A percentile compares a stretch with the other conserved stretches of the same genome.
Conservation (phyloP, 2,329 filamentous ascomycete genomes). For the Nigrospora oryzae region DNA sequence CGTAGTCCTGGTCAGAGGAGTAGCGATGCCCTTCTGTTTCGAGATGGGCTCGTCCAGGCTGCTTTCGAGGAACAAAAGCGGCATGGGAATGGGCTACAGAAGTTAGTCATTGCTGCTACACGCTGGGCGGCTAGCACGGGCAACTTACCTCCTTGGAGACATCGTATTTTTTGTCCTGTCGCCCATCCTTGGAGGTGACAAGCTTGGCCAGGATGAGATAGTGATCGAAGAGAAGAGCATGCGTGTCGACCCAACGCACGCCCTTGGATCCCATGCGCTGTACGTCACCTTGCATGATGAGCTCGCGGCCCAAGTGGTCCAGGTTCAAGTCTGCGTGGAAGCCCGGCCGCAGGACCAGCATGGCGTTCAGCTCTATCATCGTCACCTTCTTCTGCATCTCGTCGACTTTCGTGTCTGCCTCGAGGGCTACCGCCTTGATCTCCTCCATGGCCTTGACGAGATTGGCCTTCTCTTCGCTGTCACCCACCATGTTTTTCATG, state of each 20-base stretch:
- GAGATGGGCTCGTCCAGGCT: slow-evolving; percentile 85
- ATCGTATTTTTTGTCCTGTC: slow-evolving; percentile 78
- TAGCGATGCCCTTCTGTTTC: slow-evolving; percentile 68
- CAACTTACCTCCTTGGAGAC: slow-evolving; percentile 73
- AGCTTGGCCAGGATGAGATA: slow-evolving; percentile 91
- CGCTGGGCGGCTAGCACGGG: no score
- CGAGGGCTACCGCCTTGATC: slow-evolving; percentile 79
- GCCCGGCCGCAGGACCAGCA: slow-evolving; percentile 76
- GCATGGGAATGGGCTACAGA: slow-evolving; percentile 80
- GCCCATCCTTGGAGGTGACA: slow-evolving; percentile 57
- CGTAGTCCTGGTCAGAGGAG: slow-evolving; percentile 51
- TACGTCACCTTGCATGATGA: slow-evolving; percentile 83
- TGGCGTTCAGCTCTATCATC: slow-evolving; percentile 73
- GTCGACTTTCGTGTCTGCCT: slow-evolving; percentile 87
- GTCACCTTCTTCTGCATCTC: slow-evolving; percentile 89
- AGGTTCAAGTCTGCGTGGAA: slow-evolving; percentile 88
- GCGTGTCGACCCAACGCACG: slow-evolving; percentile 89
- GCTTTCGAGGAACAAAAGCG: slow-evolving; percentile 84
- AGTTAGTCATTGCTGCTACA: slow-evolving; percentile 14
- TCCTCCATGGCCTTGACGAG: slow-evolving; percentile 79
- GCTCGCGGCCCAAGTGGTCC: slow-evolving; percentile 84
- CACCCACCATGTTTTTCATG: slow-evolving; percentile 71
- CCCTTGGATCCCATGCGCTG: slow-evolving; percentile 82
- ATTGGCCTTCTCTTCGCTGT: slow-evolving; percentile 85
- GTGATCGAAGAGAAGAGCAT: slow-evolving; percentile 91